Percentiles rank a stretch among this genome's conserved stretches.
Conservation (phyloP, 2,329 filamentous ascomycete species). For the Ampelomyces quisqualis region DNA sequence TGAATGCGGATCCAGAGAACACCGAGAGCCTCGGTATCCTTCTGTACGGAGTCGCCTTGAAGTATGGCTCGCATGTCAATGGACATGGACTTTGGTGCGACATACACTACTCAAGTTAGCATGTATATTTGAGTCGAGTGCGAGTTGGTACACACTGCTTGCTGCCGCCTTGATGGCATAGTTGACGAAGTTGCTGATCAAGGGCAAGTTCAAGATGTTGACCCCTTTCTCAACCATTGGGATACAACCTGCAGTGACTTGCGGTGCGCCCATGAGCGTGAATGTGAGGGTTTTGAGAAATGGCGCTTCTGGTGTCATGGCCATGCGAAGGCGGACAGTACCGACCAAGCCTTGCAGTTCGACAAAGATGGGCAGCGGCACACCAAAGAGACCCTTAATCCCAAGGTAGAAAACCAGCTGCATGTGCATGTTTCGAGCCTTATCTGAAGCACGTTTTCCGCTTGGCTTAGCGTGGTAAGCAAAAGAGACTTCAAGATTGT, state of each 20-base stretch:
- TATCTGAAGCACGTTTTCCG: conserved; percentile 68
- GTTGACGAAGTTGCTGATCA: conserved; percentile 97
- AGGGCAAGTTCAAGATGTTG: conserved; percentile 85
- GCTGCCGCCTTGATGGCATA: conserved; percentile 86
- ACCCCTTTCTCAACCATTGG: conserved; percentile 90
- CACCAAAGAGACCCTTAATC: conserved; percentile 82
- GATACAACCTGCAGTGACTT: conserved; percentile 83
- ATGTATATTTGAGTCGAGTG: background rate
- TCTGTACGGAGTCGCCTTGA: conserved; percentile 86
- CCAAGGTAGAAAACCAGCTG: conserved; percentile 92
- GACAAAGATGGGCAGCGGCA: conserved; percentile 84
- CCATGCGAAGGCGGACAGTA: conserved; percentile 77
- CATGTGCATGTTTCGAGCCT: conserved; percentile 96
- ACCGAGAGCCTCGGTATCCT: conserved; percentile 82
- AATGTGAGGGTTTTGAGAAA: conserved; percentile 91
- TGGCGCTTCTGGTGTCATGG: conserved; percentile 85
- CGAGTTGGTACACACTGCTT: conserved; percentile 46
- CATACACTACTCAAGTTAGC: conserved; percentile 63
- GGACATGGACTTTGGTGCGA: conserved; percentile 91
- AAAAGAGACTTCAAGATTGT: conserved; percentile 87
- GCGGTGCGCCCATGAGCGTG: conserved; percentile 90
- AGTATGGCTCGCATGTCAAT: conserved; percentile 89
- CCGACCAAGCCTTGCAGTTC: conserved; percentile 89
- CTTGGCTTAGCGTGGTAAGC: conserved; percentile 87
- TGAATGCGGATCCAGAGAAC: conserved; percentile 93